These are phyloP conservation scores for Musa beccarii DNA, from an alignment of 176 grass and related monocot genomes.

Conservation along the genomic window DNA sequence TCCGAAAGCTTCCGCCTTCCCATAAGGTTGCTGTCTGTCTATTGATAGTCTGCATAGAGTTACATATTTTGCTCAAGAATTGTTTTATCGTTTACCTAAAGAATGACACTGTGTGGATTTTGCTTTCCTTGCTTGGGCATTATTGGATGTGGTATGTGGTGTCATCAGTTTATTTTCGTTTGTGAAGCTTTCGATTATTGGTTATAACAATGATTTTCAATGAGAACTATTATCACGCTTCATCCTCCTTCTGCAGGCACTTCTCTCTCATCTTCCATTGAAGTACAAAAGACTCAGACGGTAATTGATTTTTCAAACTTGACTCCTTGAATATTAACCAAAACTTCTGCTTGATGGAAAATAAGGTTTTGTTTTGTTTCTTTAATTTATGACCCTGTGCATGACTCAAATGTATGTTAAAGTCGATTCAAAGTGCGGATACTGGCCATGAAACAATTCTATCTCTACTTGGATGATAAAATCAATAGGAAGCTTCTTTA, in stretches of 20 bases:
- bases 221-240: background rate
- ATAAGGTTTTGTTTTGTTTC: background rate
- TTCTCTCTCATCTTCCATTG: slow-evolving; percentile 83
- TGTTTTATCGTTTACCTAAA: background rate
- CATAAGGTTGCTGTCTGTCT: slow-evolving; percentile 60
- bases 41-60: slow-evolving; percentile 7
- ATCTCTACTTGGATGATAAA: too few species aligned
- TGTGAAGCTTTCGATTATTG: background rate
- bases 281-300: slow-evolving; percentile 76
- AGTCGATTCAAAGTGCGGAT: too few species aligned
- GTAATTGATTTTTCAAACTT: slow-evolving; percentile 36
- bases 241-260: slow-evolving; percentile 43
- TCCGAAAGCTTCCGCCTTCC: slow-evolving; percentile 65
- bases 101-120: background rate
- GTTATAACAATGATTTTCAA: background rate
- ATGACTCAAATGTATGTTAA: too few species aligned
- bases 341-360: slow-evolving; percentile 3
- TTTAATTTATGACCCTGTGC: background rate
- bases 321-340: background rate
- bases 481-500: too few species aligned
- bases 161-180: slow-evolving; percentile 6
- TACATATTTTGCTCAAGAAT: background rate
- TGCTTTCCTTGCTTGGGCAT: slow-evolving; percentile 12
- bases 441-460: too few species aligned
- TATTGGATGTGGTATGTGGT: background rate